Conservation (phyloP, 2,329 filamentous ascomycete species). For the Penicillium sp. region DNA sequence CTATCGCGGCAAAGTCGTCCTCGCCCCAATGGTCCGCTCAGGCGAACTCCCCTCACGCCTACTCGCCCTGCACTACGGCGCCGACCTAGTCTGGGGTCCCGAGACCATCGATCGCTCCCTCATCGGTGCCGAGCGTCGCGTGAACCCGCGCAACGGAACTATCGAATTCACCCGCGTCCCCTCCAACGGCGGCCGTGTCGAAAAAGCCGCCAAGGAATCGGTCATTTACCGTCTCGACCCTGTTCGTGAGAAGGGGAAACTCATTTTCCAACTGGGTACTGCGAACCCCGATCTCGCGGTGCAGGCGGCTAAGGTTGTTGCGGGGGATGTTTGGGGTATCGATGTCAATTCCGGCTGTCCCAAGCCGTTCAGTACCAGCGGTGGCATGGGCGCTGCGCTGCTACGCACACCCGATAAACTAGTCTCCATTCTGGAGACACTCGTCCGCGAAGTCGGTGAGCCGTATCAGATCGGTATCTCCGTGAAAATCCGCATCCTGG, state of each 20-base stretch:
- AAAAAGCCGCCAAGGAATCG: slow-evolving; percentile 58
- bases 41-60: slow-evolving; percentile 91
- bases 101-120: slow-evolving; percentile 93
- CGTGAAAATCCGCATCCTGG: slow-evolving; percentile 92
- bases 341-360: slow-evolving; percentile 98
- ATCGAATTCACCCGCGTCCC: slow-evolving; percentile 83
- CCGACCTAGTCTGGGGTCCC: slow-evolving; percentile 96
- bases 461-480: slow-evolving; percentile 90
- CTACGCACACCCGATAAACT: slow-evolving; percentile 84
- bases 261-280: slow-evolving; percentile 94
- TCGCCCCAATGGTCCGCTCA: slow-evolving; percentile 98
- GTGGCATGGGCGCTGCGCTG: slow-evolving; percentile 94
- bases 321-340: slow-evolving; percentile 86
- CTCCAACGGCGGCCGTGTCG: slow-evolving; percentile 65
- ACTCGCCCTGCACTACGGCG: slow-evolving; percentile 89
- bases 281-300: slow-evolving; percentile 83
- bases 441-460: slow-evolving; percentile 78
- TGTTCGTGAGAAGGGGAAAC: slow-evolving; percentile 71
- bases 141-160: slow-evolving; percentile 77
- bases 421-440: slow-evolving; percentile 78
- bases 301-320: slow-evolving; percentile 80
- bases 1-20: slow-evolving; percentile 90
- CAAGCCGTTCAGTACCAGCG: slow-evolving; percentile 91
- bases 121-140: slow-evolving; percentile 80
- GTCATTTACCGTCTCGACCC: slow-evolving; percentile 87